These are phyloP conservation scores for Ceratobasidium sp. DNA, from an alignment of 1,284 basidiomycete species.

Conservation along the genomic window DNA sequence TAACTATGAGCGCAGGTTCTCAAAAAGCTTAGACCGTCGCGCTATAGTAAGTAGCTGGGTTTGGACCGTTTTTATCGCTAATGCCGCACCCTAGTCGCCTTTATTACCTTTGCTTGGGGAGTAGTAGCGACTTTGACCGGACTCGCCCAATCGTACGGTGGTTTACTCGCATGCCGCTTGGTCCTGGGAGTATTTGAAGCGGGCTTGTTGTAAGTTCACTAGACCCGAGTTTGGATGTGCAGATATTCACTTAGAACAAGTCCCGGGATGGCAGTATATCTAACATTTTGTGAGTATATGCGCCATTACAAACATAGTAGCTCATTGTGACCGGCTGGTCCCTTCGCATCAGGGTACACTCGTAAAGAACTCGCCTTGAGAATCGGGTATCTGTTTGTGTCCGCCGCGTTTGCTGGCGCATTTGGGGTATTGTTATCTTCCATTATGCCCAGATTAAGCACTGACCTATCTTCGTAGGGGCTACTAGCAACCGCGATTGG, in stretches of 20 bases:
- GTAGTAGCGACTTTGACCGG: conserved; percentile 48
- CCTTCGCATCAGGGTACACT: conserved; percentile 18
- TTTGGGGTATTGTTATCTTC: conserved; percentile 40
- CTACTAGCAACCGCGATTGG: conserved; percentile 48
- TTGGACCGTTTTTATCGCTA: background rate
- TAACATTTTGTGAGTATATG: conserved; percentile 47
- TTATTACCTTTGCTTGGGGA: conserved; percentile 47
- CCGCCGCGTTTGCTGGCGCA: conserved; percentile 48
- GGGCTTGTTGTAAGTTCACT: conserved; percentile 46
- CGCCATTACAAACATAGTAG: background rate
- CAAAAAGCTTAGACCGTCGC: conserved; percentile 48
- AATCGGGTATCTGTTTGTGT: conserved; percentile 48
- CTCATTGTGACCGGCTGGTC: too few relatives aligned
- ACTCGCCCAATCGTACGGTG: conserved; percentile 45
- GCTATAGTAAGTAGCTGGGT: conserved; percentile 39
- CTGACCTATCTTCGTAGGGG: conserved; percentile 41
- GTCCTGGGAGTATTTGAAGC: conserved; percentile 48
- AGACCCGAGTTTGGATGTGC: background rate
- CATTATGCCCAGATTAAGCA: background rate
- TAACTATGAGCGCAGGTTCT: conserved; percentile 31
- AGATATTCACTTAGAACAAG: conserved; percentile 7
- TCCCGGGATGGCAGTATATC: conserved; percentile 48
- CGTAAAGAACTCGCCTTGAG: conserved; percentile 46
- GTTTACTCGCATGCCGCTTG: conserved; percentile 46
- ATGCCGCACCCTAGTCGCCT: conserved; percentile 16